phyloP scores from a whole-genome alignment of 2,329 filamentous ascomycete genomes.

The Aspergillus chevalieri region DNA sequence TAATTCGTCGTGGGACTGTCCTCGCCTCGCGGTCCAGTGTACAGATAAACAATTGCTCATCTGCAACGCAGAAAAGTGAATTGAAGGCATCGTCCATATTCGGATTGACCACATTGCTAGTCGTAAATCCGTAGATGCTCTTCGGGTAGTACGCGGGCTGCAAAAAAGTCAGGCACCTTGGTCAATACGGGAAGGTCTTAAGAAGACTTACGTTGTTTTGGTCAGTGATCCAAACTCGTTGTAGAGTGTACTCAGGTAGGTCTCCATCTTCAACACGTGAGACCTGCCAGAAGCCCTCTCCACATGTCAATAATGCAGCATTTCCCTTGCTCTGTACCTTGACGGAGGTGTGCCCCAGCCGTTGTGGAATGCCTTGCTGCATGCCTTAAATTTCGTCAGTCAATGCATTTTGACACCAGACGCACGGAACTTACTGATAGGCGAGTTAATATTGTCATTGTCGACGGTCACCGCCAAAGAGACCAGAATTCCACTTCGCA shows the following conservation, averaged over 20 bases:
- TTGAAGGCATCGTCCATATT: constrained; percentile 28
- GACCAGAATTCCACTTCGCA: constrained; percentile 41
- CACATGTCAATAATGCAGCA: constrained; percentile 31
- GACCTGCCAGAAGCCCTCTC: constrained; percentile 33
- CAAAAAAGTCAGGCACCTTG: constrained; percentile 9
- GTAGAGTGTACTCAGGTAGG: constrained; percentile 21
- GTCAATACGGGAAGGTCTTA: background rate
- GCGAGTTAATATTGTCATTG: constrained; percentile 10
- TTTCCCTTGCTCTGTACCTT: constrained; percentile 25
- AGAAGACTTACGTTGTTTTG: constrained; percentile 33
- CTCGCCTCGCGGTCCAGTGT: constrained; percentile 39
- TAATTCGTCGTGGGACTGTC: constrained; percentile 36
- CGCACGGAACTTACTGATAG: constrained; percentile 21
- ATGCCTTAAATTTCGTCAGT: constrained; percentile 20
- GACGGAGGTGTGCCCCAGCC: constrained; percentile 33
- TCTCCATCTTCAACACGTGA: constrained; percentile 21
- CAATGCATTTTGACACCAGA: background rate
- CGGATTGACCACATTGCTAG: constrained; percentile 23
- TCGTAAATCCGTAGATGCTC: constrained; percentile 29
- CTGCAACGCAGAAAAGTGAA: constrained; percentile 44
- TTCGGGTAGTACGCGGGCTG: constrained; percentile 35
- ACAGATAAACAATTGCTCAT: constrained; percentile 43
- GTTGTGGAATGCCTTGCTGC: constrained; percentile 22
- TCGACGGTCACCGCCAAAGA: constrained; percentile 27
- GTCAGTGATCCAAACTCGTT: constrained; percentile 38